Evolutionary conservation across 345 rosid genomes (phyloP), one percentile per base, ranked within the genome.

Genomic region (Aquilaria sinensis): DNA sequence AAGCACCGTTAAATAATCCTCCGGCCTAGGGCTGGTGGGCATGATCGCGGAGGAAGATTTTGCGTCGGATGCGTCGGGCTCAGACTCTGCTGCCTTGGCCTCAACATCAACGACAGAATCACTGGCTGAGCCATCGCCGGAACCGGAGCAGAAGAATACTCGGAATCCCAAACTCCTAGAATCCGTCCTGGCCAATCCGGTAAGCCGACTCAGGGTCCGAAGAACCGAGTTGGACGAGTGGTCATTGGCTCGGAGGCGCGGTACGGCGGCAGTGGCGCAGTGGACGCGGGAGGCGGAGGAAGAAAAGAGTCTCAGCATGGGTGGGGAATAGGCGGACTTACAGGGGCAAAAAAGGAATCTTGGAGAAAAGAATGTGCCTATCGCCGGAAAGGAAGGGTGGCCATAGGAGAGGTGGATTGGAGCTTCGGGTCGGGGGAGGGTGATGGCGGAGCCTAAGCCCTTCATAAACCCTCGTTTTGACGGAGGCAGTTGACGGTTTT

Each of bases 1-100:
- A 33, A 87, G 30, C 59, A 95, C 99, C 89, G 90, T 82, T 57
- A 85, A 79, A 72, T 86, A 95, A 78, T 95, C 99, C 68, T 95
- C 97, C 0, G 87, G 97, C 33, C 89, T 79, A 43, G 96, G 96
- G 47, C 73, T 68, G 31, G 94, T 83, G 1, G 96, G 69, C 45
- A 95, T 91, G 45, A 95, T 89, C 34, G 98, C 98, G 1, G 96
- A 89, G 3, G 91, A 83, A 31, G 78, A 74, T 68, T 85, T 87
- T n/a, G 79, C 10, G 23, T 81, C 95, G 11, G 72, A 54, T 2
- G 58, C 77, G 9, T 78, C 89, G 8, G 81, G 63, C 11, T 69
- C 89, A 5, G 83, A 58, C 53, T 82, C 83, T 0, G 59, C 79
- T 9, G 79, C 77, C 73, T 73, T 84, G 1, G 78, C 58, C 32